Evolutionary conservation across 352 stramenopile genomes (phyloP).

Genomic region (Lagenidium giganteum): DNA sequence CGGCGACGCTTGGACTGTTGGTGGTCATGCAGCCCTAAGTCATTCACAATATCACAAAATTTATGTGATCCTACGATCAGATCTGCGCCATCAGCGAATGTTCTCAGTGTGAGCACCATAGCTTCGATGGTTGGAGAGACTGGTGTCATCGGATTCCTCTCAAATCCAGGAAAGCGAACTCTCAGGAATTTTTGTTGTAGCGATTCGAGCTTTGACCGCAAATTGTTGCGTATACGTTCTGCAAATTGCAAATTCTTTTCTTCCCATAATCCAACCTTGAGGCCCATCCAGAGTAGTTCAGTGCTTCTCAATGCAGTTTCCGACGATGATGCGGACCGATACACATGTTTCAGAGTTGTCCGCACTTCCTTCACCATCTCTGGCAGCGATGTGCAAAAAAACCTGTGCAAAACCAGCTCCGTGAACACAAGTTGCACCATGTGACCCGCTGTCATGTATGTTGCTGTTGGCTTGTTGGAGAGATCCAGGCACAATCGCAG

Average conservation of each 20-base stretch:
- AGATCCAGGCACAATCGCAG: too few relatives aligned
- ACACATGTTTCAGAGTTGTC: conserved; percentile 12
- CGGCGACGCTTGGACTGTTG: too few relatives aligned
- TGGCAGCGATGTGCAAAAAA: conserved; percentile 4
- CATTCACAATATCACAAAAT: too few relatives aligned
- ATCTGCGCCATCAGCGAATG: not conserved
- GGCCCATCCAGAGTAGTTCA: conserved; percentile 14
- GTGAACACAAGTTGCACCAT: conserved; percentile 16
- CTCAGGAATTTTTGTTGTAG: not conserved
- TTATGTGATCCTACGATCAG: too few relatives aligned
- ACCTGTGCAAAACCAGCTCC: conserved; percentile 19
- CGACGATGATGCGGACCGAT: conserved; percentile 8
- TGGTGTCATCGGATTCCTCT: too few relatives aligned
- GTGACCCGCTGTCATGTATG: too few relatives aligned
- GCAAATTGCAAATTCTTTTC: conserved; percentile 13
- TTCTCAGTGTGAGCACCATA: conserved; percentile 3
- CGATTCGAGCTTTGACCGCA: not conserved
- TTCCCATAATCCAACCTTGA: conserved; percentile 19
- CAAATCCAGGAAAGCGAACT: too few relatives aligned
- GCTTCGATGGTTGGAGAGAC: conserved; percentile 5
- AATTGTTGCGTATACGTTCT: conserved; percentile 5
- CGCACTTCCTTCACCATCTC: conserved; percentile 9
- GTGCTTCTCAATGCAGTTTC: conserved; percentile 13
- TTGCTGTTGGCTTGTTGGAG: too few relatives aligned
- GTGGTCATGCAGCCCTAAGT: too few relatives aligned